Evolutionary conservation across 768 basidiomycete genomes (phyloP), one percentile per base, ranked within the genome.

Genomic region (Clitopilus passeckerianus): DNA sequence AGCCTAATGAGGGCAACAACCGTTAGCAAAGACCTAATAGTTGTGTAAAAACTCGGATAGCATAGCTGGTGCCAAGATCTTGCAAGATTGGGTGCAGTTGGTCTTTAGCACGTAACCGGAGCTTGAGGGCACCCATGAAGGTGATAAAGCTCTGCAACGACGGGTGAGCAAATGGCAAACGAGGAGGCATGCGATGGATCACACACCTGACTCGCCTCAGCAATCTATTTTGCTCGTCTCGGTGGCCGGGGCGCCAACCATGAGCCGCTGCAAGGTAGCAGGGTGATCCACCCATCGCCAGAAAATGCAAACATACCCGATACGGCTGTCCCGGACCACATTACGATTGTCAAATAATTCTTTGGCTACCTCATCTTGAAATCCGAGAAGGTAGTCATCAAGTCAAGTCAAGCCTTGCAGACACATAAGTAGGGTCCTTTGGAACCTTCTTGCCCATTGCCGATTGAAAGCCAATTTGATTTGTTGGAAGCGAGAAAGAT

Each of bases 201-300:
- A 92, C 95, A 52, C 34, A 92, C 95, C 82, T 96, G 93, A 0
- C 96, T 98, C 6, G 96, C 97, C 72, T 98, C 93, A 8, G 96
- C 96, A 23, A 99, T 93, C 91, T 92, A 95, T 72, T n/a, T 98
- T 97, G 34, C 91, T 91, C 0, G 92, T 93, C 73, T 98, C 95
- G 0, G 95, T 98, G 0, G 96, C 96, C 4, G 96, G 96, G 0
- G 98, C 95, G 9, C 95, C 95, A 1, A 98, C 91, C 68, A 87
- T 83, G 34, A 98, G 77, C 41, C 95, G 80, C 71, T 98, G 93
- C 8, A 96, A 74, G 1, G 96, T 96, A 10, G 96, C 96, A 0
- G 93, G 92, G 60, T 91, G 83, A 68, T 96, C 94, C 90, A 96
- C 93, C 91, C 94, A 61, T 15, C 7, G n/a, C 4, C n/a, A 33